Evolutionary conservation across 768 basidiomycete species (phyloP).

Genomic region (Rhizopogon vesiculosus): DNA sequence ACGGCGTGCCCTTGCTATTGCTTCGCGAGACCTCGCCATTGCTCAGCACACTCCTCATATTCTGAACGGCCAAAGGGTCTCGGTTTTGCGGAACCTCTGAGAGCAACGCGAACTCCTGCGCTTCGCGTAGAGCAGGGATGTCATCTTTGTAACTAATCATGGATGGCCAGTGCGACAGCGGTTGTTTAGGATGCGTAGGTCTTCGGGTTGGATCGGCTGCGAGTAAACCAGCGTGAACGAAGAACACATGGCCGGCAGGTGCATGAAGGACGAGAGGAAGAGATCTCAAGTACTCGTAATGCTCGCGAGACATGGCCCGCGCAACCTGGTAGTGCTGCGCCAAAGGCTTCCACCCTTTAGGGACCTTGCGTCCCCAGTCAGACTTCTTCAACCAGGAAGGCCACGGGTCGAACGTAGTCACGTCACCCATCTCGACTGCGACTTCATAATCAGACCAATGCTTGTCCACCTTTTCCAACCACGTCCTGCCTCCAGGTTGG

Average conservation of each 20-base stretch:
- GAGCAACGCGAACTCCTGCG: constrained; percentile 70
- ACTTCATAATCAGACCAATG: constrained; percentile 30
- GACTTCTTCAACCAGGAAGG: constrained; percentile 32
- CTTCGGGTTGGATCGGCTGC: constrained; percentile 60
- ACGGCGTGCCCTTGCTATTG: constrained; percentile 54
- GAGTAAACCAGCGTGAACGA: constrained; percentile 84
- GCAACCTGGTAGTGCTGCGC: constrained; percentile 78
- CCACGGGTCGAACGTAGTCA: constrained; percentile 21
- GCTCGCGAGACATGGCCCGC: constrained; percentile 49
- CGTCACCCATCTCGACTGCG: constrained; percentile 21
- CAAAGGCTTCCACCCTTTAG: constrained; percentile 69
- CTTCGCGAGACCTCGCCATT: constrained; percentile 26
- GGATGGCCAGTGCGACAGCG: constrained; percentile 59
- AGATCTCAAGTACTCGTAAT: constrained; percentile 71
- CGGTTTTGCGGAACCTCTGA: constrained; percentile 68
- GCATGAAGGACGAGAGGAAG: constrained; percentile 73
- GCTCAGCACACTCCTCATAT: constrained; percentile 33
- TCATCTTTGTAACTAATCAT: constrained; percentile 21
- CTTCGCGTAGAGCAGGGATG: constrained; percentile 34
- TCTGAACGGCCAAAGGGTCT: constrained; percentile 66
- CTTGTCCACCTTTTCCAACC: constrained; percentile 49
- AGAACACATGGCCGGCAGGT: constrained; percentile 67
- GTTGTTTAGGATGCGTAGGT: constrained; percentile 52
- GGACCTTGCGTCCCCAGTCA: constrained; percentile 49
- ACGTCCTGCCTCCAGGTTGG: constrained; percentile 38